Conservation (phyloP, 805 yeast genomes). For the Monosporozyma servazzii region DNA sequence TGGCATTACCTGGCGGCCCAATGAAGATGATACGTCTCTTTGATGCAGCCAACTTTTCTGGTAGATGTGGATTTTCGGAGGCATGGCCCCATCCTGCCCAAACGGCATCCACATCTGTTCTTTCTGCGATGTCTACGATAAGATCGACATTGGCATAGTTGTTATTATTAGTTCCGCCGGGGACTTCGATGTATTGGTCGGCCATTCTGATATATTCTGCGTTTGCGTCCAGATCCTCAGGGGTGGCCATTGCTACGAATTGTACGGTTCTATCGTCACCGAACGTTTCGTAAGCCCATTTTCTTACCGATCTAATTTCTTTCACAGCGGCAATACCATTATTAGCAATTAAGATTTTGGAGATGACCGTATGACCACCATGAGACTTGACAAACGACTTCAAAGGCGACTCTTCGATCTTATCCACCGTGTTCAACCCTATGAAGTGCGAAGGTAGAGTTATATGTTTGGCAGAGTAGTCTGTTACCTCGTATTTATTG, state of each 20-base stretch:
- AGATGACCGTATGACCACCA: slow-evolving; percentile 93
- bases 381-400: slow-evolving; percentile 77
- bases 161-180: slow-evolving; percentile 98
- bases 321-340: slow-evolving; percentile 99
- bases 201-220: slow-evolving; percentile 99
- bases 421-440: slow-evolving; percentile 71
- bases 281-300: slow-evolving; percentile 99
- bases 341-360: slow-evolving; percentile 85
- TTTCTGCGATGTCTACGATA: slow-evolving; percentile 94
- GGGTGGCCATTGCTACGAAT: slow-evolving; percentile 98
- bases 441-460: slow-evolving; percentile 62
- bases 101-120: slow-evolving; percentile 93
- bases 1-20: slow-evolving; percentile 99
- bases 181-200: slow-evolving; percentile 95
- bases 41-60: slow-evolving; percentile 90
- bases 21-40: slow-evolving; percentile 84
- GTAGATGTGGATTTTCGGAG: slow-evolving; percentile 92
- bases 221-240: slow-evolving; percentile 95
- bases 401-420: slow-evolving; percentile 67
- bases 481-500: slow-evolving; percentile 24
- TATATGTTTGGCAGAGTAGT: slow-evolving; percentile 30
- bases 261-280: slow-evolving; percentile 90
- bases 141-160: slow-evolving; percentile 97
- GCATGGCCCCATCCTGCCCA: slow-evolving; percentile 99
- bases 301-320: slow-evolving; percentile 92